Base-by-base conservation (phyloP, 441 rosid genomes). In the Eruca vesicaria region DNA sequence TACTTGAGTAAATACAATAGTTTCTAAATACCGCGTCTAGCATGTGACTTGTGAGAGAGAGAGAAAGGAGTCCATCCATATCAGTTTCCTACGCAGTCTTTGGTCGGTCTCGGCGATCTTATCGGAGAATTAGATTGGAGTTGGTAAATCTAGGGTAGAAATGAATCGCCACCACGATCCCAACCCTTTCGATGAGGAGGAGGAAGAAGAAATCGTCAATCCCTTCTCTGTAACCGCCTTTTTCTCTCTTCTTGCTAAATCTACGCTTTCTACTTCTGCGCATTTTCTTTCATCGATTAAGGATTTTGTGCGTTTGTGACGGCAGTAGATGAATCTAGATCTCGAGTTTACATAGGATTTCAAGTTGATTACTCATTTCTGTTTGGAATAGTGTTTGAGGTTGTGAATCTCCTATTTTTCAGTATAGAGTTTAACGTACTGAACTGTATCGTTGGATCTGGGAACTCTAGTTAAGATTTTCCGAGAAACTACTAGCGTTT, bases 171-270 rank as follows among this genome's bases (percentile, higher is more conserved):
- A 79, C 83, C 73, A 76, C 78, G 98, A 93, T 66, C 94, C 95
- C 19, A 93, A 90, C 66, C 97, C 98, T 4, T 89, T 93, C 74
- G 97, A 93, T 38, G 98, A 93, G 65, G 97, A n/a, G n/a, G n/a
- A 90, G 48, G 92, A 45, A 45, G 53, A 89, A 73, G 98, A 91
- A 66, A 89, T 86, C 76, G 95, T 91, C 86, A 91, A 93, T 91
- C 98, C 97, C 7, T 93, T 93, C 75, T 93, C 98, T 85, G 98
- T 93, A 90, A 35, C 43, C 18, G 2, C n/a, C 26, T 41, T 43
- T 26, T 50, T 18, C 23, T 41, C 66, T 41, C n/a, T n/a, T n/a
- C n/a, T n/a, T n/a, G n/a, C 28, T 41, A n/a, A n/a, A n/a, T 70
- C 66, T 70, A 43, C 31, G 55, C 53, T 70, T 60, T 70, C 66